Percentiles rank a stretch among this genome's conserved stretches.
phyloP scores from a whole-genome alignment of 2,329 filamentous ascomycete species.

The Diaporthe sp. region DNA sequence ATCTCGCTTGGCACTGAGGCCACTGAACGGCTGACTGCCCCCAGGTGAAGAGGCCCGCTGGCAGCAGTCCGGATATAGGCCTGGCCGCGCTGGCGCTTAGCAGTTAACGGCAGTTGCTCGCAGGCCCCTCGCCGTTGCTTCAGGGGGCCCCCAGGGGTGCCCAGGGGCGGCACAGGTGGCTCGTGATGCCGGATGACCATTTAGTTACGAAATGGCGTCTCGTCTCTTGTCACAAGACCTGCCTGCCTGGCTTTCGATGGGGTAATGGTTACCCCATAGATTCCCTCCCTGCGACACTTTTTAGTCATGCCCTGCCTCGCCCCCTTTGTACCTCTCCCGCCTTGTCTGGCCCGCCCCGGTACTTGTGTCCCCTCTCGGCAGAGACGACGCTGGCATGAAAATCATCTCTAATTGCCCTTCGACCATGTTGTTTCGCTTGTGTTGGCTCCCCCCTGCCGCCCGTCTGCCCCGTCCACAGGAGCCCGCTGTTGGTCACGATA shows the following conservation, averaged over 20 bases:
- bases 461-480: conserved; percentile 8
- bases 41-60: conserved; percentile 12
- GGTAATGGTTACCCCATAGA: conserved; percentile 50
- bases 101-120: conserved; percentile 42
- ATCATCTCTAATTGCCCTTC: conserved; percentile 18
- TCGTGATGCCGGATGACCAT: conserved; percentile 44
- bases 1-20: conserved; percentile 27
- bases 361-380: conserved; percentile 17
- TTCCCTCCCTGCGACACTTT: conserved; percentile 41
- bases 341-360: not conserved
- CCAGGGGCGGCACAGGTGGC: conserved; percentile 32
- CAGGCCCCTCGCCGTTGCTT: not conserved
- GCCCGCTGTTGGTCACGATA: conserved; percentile 2
- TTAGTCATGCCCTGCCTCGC: conserved; percentile 39
- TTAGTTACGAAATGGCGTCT: conserved; percentile 47
- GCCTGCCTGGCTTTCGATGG: conserved; percentile 45
- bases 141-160: conserved; percentile 18
- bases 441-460: not conserved
- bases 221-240: conserved; percentile 44
- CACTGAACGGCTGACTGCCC: not conserved
- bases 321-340: conserved; percentile 25
- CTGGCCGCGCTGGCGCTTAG: conserved; percentile 39
- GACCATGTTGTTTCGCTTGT: conserved; percentile 27
- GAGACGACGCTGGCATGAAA: conserved; percentile 17
- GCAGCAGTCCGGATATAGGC: conserved; percentile 5